Conservation (phyloP, 2,329 filamentous ascomycete species). For the Ophiosphaerella herpotricha region DNA sequence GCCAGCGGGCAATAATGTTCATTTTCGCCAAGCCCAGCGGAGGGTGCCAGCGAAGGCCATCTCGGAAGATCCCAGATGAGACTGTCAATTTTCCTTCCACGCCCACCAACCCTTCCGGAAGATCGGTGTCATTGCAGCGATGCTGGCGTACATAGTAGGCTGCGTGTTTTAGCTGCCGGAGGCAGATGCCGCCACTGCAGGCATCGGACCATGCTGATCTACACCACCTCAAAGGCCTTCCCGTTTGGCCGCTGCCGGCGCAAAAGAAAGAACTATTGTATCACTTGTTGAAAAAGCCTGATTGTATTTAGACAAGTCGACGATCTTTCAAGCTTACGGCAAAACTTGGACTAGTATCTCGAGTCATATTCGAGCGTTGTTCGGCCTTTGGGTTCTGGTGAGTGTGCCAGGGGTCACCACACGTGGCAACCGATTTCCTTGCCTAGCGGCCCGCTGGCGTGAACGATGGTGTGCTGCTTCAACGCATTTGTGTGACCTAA, state of each 20-base stretch:
- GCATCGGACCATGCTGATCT: conserved; percentile 22
- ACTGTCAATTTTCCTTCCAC: neutral
- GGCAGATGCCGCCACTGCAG: conserved; percentile 21
- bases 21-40: conserved; percentile 15
- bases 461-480: conserved; percentile 22
- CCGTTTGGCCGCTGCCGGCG: conserved; percentile 12
- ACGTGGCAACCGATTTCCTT: conserved; percentile 40
- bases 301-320: conserved; percentile 13
- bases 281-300: conserved; percentile 8
- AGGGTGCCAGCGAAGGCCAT: conserved; percentile 1
- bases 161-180: conserved; percentile 17
- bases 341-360: conserved; percentile 19
- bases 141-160: neutral
- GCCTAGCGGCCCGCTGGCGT: conserved; percentile 39
- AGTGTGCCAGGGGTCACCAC: conserved; percentile 25
- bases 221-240: neutral
- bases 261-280: conserved; percentile 14
- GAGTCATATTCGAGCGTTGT: conserved; percentile 35
- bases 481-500: conserved; percentile 8
- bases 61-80: neutral
- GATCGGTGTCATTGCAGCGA: conserved; percentile 13
- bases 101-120: conserved; percentile 9
- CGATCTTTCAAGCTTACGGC: conserved; percentile 28
- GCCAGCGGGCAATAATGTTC: conserved; percentile 4
- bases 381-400: conserved; percentile 21